Conservation (phyloP, 139 green algal species). For the Pedinophyceae sp. region DNA sequence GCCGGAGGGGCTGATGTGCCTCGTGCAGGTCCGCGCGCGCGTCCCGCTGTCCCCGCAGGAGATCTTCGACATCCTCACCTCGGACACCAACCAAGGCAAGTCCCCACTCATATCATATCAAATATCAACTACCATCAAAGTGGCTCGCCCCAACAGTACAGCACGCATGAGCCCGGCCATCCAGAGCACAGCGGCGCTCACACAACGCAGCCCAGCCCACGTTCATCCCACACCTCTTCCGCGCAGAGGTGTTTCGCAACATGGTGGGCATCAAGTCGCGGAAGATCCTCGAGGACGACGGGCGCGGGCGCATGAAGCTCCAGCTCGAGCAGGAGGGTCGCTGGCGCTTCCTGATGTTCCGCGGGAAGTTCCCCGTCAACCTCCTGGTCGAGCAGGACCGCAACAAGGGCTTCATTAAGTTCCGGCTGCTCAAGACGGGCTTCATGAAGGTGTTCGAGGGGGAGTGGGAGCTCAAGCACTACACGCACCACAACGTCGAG, state of each 20-base stretch:
- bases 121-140: conserved; percentile 46
- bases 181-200: background rate
- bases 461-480: conserved; percentile 17
- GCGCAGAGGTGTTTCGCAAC: background rate
- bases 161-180: background rate
- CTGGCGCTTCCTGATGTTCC: conserved; percentile 27
- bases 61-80: conserved; percentile 32
- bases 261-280: conserved; percentile 21
- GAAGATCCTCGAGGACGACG: conserved; percentile 30
- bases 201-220: background rate
- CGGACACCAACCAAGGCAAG: too few relatives aligned
- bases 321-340: conserved; percentile 34
- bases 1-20: conserved; percentile 16
- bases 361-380: conserved; percentile 14
- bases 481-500: background rate
- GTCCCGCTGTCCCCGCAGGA: conserved; percentile 26
- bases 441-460: conserved; percentile 39
- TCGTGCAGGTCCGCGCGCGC: conserved; percentile 14
- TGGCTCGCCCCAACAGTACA: background rate
- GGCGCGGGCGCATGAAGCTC: conserved; percentile 15
- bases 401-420: conserved; percentile 17
- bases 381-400: conserved; percentile 23
- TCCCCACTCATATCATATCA: too few relatives aligned
- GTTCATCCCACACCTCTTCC: background rate
- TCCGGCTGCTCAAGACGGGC: conserved; percentile 21